These are phyloP conservation scores for Chalaropsis thielavioides DNA, from an alignment of 2,329 filamentous ascomycete species.

Conservation along the genomic window DNA sequence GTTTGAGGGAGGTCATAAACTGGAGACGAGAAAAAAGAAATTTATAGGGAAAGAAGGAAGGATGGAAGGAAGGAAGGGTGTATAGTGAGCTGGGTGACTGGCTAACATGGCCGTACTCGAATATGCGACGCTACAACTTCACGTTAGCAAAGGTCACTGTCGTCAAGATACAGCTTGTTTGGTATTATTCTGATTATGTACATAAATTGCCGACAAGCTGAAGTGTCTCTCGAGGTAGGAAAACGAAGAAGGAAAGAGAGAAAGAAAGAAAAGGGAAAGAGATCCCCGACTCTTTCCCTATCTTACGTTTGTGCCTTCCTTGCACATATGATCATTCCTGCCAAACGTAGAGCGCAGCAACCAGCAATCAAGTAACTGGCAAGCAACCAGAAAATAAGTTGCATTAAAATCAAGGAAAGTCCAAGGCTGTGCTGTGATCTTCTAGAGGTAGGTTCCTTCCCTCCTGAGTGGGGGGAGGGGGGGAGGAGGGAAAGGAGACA, in stretches of 20 bases:
- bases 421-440: neutral
- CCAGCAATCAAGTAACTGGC: neutral
- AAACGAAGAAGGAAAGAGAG: neutral
- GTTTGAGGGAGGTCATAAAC: neutral
- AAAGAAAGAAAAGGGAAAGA: neutral
- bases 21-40: neutral
- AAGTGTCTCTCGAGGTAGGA: neutral
- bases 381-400: neutral
- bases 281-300: neutral
- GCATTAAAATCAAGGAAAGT: neutral
- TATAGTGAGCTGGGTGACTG: neutral
- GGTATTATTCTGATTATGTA: neutral
- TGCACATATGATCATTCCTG: constrained; percentile 9
- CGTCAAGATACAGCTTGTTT: neutral
- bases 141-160: neutral
- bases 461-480: neutral
- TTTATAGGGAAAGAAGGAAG: neutral
- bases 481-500: neutral
- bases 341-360: neutral
- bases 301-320: neutral
- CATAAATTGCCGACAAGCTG: neutral
- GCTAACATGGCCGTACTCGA: no score
- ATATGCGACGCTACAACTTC: neutral
- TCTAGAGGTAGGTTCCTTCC: constrained; percentile 10
- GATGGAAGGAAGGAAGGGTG: neutral